Evolutionary conservation across 768 basidiomycete genomes (phyloP).

Genomic region (Albatrellus ellisii): DNA sequence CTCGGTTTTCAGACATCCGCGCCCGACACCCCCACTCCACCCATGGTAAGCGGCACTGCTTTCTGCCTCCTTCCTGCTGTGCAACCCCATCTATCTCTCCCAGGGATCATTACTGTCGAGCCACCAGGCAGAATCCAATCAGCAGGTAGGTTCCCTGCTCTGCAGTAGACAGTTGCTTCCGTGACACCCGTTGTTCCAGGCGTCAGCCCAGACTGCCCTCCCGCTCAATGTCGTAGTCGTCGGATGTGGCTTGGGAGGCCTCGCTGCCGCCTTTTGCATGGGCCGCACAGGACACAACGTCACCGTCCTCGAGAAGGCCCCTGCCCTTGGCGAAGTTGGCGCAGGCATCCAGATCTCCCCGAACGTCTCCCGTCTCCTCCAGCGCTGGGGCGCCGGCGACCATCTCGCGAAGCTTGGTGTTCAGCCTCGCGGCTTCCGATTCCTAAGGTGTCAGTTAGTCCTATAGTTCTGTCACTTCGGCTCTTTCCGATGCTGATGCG

Average conservation of each 20-base stretch:
- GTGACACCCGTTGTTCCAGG: too few species aligned
- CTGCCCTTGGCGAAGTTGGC: constrained; percentile 29
- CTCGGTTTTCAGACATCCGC: too few species aligned
- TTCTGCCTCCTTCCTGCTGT: too few species aligned
- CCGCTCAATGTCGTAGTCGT: constrained; percentile 29
- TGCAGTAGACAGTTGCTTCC: too few species aligned
- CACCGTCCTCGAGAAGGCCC: constrained; percentile 32
- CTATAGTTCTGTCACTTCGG: background rate
- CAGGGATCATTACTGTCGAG: too few species aligned
- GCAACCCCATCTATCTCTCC: too few species aligned
- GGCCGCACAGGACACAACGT: constrained; percentile 35
- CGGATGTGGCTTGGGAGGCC: constrained; percentile 38
- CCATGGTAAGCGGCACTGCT: too few species aligned
- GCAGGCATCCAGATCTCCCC: constrained; percentile 37
- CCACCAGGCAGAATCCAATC: too few species aligned
- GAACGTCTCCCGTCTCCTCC: constrained; percentile 32
- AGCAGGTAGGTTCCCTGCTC: too few species aligned
- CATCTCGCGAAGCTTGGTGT: constrained; percentile 26
- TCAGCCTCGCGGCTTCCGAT: constrained; percentile 24
- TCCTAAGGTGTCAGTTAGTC: constrained; percentile 27
- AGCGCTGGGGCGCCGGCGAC: constrained; percentile 38
- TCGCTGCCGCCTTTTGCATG: constrained; percentile 31
- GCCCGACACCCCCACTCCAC: too few species aligned
- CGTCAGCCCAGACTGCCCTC: background rate
- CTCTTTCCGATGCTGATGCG: background rate